These are phyloP conservation scores for Talaromyces piceae DNA, from an alignment of 2,329 filamentous ascomycete species.

Conservation along the genomic window DNA sequence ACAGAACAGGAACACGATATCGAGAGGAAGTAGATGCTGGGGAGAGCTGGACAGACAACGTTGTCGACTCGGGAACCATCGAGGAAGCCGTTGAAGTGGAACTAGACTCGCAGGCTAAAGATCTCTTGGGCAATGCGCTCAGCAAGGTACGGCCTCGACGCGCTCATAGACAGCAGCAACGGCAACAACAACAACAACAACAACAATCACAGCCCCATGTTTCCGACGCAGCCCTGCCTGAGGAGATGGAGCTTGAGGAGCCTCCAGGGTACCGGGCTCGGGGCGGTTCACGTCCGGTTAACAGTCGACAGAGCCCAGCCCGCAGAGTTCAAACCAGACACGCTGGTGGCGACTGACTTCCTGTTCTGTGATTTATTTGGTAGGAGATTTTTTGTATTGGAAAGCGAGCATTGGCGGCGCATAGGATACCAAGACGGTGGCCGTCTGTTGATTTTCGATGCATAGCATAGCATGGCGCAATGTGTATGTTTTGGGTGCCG, in stretches of 20 bases:
- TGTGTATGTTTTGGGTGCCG: background rate
- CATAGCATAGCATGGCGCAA: background rate
- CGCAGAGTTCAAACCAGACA: conserved; percentile 10
- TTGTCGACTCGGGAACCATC: conserved; percentile 22
- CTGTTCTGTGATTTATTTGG: background rate
- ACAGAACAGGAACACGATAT: conserved; percentile 21
- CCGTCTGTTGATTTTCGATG: conserved; percentile 1
- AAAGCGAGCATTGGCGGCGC: conserved; percentile 9
- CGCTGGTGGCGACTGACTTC: conserved; percentile 2
- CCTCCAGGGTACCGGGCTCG: conserved; percentile 15
- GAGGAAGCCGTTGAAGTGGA: conserved; percentile 34
- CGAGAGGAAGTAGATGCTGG: conserved; percentile 19
- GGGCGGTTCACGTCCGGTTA: conserved; percentile 14
- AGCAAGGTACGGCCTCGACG: conserved; percentile 23
- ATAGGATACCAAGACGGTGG: conserved; percentile 4
- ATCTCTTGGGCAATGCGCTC: conserved; percentile 33
- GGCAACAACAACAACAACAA: no score
- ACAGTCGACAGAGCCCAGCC: conserved; percentile 13
- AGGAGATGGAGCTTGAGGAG: conserved; percentile 19
- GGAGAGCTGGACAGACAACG: conserved; percentile 32
- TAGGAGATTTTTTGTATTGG: conserved; percentile 6
- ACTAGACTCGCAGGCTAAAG: conserved; percentile 37
- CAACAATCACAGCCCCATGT: conserved; percentile 1
- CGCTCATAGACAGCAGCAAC: conserved; percentile 13
- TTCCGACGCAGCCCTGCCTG: conserved; percentile 6